Base-by-base conservation (phyloP, 2,329 filamentous ascomycete genomes). In the Fusarium sp. region DNA sequence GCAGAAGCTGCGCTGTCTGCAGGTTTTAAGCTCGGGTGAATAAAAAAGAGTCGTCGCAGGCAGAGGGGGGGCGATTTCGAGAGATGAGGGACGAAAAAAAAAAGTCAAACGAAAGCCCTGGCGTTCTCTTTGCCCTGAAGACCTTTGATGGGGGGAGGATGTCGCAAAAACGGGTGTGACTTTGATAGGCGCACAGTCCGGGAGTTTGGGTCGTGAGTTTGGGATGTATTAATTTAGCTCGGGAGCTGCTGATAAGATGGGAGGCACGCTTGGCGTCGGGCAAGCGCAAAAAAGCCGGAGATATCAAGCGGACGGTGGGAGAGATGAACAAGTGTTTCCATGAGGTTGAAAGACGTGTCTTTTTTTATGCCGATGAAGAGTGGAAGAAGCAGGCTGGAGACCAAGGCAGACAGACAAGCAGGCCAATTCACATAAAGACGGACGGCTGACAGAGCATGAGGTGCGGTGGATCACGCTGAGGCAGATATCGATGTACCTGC, bases 81-180 rank as follows among this genome's bases (percentile, higher is more conserved):
- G 14, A 59, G 36, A 56, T 58, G 56, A 27, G 27, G 49, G 51
- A 35, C 29, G 22, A 46, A 68, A 73, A 73, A 35, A 46, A 68
- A 73, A 73, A 73, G 59, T 49, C 60, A 74, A 73, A 68, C 17
- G 17, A 44, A 65, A 73, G 29, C 59, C 51, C 33, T 69, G 46
- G 46, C 46, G 66, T 55, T 49, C 55, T 49, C 27, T 22, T 61
- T 61, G 31, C 22, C 56, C 46, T 27, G 38, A 22, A 31, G 51
- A 16, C 36, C 53, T 38, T 61, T 36, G 66, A 58, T 24, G 68
- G 56, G 58, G 55, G 27, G 27, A 24, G 8, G 31, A 36, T n/a
- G 42, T 73, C 58, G 27, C 51, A 46, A 58, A 24, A 29, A 29
- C 46, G 56, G 42, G 31, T 38, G 53, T 49, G 66, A 57, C 62